Percentiles rank a stretch among this genome's conserved stretches.
Evolutionary conservation across 352 stramenopile genomes (phyloP).

Genomic region (Phytophthora ramorum): DNA sequence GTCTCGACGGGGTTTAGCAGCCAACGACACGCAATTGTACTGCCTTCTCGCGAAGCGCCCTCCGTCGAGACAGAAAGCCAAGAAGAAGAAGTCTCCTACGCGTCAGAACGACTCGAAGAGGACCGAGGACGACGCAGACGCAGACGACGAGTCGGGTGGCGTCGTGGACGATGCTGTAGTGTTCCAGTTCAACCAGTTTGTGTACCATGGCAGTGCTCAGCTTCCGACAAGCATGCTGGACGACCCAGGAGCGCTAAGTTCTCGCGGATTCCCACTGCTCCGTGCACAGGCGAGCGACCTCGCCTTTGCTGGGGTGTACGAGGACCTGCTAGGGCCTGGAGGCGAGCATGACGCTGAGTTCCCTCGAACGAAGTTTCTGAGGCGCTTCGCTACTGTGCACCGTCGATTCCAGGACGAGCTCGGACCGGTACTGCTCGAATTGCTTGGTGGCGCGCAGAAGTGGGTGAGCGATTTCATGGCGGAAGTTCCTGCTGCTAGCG

Average conservation of each 20-base stretch:
- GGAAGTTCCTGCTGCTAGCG: conserved; percentile 50
- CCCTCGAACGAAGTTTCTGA: conserved; percentile 27
- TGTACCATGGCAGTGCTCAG: conserved; percentile 50
- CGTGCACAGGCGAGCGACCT: conserved; percentile 51
- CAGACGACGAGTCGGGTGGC: conserved; percentile 31
- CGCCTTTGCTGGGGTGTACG: conserved; percentile 40
- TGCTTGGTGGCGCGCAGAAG: conserved; percentile 58
- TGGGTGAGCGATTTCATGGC: conserved; percentile 62
- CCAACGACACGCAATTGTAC: conserved; percentile 74
- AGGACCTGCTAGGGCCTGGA: conserved; percentile 39
- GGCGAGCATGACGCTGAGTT: conserved; percentile 26
- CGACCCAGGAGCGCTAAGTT: conserved; percentile 49
- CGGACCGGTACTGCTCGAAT: conserved; percentile 38
- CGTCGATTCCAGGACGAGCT: conserved; percentile 40
- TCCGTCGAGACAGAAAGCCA: conserved; percentile 12
- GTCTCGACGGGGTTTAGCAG: conserved; percentile 32
- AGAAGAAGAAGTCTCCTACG: conserved; percentile 6
- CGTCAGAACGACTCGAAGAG: conserved; percentile 9
- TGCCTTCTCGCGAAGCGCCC: conserved; percentile 40
- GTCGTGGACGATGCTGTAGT: conserved; percentile 47
- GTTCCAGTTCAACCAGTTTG: conserved; percentile 74
- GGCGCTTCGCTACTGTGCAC: conserved; percentile 28
- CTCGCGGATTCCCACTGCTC: conserved; percentile 49
- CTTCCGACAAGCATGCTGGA: conserved; percentile 40
- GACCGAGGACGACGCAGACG: conserved; percentile 27